A percentile compares a stretch with the other conserved stretches of the same genome.
Evolutionary conservation across 345 rosid genomes (phyloP).

Genomic region (Conringia planisiliqua): DNA sequence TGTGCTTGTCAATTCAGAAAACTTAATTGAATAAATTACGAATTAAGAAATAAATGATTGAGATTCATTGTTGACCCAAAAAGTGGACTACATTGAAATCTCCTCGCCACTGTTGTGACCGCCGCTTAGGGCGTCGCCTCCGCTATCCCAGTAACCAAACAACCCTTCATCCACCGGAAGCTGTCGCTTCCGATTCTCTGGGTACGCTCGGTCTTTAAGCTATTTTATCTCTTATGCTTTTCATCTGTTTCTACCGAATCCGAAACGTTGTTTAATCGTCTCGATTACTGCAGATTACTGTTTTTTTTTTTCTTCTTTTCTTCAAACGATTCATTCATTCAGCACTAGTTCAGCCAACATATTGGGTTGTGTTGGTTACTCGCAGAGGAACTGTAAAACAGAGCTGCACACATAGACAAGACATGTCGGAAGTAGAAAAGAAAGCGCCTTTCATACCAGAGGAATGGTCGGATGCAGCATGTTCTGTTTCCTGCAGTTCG

Average conservation of each 20-base stretch:
- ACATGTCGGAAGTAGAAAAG: slow-evolving; percentile 37
- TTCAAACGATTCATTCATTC: too few species aligned
- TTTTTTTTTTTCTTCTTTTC: too few species aligned
- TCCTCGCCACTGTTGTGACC: slow-evolving; percentile 28
- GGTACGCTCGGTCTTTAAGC: background rate
- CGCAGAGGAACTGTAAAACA: background rate
- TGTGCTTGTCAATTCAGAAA: too few species aligned
- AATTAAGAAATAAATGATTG: too few species aligned
- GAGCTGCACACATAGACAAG: background rate
- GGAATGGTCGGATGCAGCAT: slow-evolving; percentile 75
- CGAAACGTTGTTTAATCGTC: background rate
- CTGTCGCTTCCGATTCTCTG: background rate
- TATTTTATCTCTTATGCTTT: background rate
- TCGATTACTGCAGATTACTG: too few species aligned
- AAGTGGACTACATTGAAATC: too few species aligned
- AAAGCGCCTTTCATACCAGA: slow-evolving; percentile 50
- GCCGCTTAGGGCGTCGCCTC: slow-evolving; percentile 33
- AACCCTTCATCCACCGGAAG: background rate
- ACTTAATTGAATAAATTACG: too few species aligned
- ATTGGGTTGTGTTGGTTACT: background rate
- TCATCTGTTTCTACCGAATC: slow-evolving; percentile 2
- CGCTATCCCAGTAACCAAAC: background rate
- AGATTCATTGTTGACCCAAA: too few species aligned
- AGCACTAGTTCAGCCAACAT: too few species aligned
- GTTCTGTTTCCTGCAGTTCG: slow-evolving; percentile 46